Conservation (phyloP, 257 asterid species). For the Jacaranda mimosifolia region DNA sequence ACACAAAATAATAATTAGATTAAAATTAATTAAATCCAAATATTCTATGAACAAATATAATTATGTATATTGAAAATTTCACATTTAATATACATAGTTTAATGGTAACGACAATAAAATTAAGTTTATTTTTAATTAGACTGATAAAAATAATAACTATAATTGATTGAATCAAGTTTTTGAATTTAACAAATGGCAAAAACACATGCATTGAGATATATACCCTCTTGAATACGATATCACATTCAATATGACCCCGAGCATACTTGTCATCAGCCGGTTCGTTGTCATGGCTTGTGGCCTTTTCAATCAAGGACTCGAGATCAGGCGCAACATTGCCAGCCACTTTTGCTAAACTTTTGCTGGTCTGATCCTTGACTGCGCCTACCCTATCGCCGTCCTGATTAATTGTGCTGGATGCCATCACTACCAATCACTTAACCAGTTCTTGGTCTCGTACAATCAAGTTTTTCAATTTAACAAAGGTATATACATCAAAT, state of each 20-base stretch:
- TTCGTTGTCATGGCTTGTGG: conserved; percentile 70
- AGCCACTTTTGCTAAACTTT: conserved; percentile 75
- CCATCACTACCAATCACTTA: conserved; percentile 39
- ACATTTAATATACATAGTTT: too few species aligned
- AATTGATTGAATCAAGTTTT: too few species aligned
- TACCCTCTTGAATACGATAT: conserved; percentile 58
- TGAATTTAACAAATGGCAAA: conserved; percentile 40
- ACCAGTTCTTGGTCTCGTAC: neutral
- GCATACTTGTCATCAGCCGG: conserved; percentile 75
- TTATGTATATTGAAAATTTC: too few species aligned
- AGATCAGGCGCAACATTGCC: conserved; percentile 76
- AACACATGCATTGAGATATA: conserved; percentile 51
- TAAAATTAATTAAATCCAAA: too few species aligned
- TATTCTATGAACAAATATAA: too few species aligned
- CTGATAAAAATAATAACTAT: too few species aligned
- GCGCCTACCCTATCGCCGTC: conserved; percentile 82
- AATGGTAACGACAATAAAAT: too few species aligned
- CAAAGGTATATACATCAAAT: too few species aligned
- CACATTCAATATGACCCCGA: conserved; percentile 60
- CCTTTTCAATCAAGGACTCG: conserved; percentile 75
- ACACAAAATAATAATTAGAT: too few species aligned
- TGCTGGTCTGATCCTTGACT: conserved; percentile 81
- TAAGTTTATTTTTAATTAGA: too few species aligned
- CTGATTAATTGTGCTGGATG: conserved; percentile 42
- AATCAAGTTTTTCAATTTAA: too few species aligned